Evolutionary conservation across 768 basidiomycete species (phyloP).

Genomic region (Boletus subparvulus): DNA sequence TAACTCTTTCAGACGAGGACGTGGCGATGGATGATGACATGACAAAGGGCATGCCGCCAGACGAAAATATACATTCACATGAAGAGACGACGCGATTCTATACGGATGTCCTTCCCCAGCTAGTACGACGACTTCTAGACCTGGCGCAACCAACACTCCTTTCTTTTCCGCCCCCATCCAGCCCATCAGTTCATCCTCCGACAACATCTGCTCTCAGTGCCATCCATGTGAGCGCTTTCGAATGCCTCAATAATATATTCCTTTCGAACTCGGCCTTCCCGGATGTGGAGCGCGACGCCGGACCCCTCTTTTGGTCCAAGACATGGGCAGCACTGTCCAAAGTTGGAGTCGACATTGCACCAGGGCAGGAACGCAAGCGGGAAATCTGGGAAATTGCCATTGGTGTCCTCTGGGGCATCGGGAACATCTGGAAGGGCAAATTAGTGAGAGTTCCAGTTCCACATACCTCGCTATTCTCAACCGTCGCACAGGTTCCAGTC

Average conservation of each 20-base stretch:
- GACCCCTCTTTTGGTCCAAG: constrained; percentile 58
- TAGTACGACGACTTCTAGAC: constrained; percentile 66
- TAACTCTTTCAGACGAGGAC: constrained; percentile 44
- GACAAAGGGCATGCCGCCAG: constrained; percentile 24
- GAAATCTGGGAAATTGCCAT: constrained; percentile 80
- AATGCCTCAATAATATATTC: constrained; percentile 89
- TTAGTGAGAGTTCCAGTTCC: constrained; percentile 44
- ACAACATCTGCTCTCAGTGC: constrained; percentile 83
- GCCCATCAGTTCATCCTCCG: constrained; percentile 78
- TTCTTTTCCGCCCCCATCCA: constrained; percentile 75
- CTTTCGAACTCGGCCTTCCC: constrained; percentile 61
- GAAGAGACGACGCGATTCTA: constrained; percentile 31
- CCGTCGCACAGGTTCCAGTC: constrained; percentile 46
- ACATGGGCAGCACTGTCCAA: constrained; percentile 62
- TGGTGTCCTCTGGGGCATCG: constrained; percentile 89
- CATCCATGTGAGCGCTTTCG: constrained; percentile 81
- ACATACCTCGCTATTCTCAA: constrained; percentile 7
- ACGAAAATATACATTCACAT: constrained; percentile 17
- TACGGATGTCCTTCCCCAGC: constrained; percentile 46
- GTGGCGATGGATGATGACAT: constrained; percentile 37
- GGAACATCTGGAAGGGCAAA: constrained; percentile 66
- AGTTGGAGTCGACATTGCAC: constrained; percentile 57
- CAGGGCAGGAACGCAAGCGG: constrained; percentile 65
- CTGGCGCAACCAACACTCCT: constrained; percentile 74
- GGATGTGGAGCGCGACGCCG: constrained; percentile 42